These are phyloP conservation scores for Colletotrichum sp. DNA, from an alignment of 2,329 filamentous ascomycete species.

Conservation along the genomic window DNA sequence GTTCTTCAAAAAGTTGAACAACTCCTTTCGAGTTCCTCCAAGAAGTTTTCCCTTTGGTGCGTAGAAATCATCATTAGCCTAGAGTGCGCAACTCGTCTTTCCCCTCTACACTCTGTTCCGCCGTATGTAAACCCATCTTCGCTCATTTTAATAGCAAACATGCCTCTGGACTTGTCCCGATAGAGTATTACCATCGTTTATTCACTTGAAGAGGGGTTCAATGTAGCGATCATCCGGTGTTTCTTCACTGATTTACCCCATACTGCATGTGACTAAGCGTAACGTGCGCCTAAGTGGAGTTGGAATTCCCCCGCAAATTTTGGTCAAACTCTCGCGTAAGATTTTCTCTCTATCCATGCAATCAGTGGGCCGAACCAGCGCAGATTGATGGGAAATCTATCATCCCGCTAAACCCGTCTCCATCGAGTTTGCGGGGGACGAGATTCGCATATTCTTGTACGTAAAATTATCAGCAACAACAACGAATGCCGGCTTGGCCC, in stretches of 20 bases:
- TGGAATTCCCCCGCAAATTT: not conserved
- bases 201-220: not conserved
- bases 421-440: not conserved
- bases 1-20: not conserved
- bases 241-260: not conserved
- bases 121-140: not conserved
- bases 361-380: not conserved
- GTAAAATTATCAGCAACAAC: not conserved
- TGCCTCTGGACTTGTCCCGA: not conserved
- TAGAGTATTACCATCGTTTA: not conserved
- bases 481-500: not conserved
- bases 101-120: rapidly evolving
- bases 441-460: not conserved
- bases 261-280: not conserved
- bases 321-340: conserved; percentile 10
- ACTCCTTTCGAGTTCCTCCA: not conserved
- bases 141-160: not conserved
- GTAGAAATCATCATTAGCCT: not conserved
- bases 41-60: not conserved
- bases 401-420: not conserved
- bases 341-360: conserved; percentile 3
- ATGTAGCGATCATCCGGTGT: not conserved
- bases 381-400: not conserved
- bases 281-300: not conserved
- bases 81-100: not conserved